These are phyloP conservation scores for Metarhizium brunneum DNA, from an alignment of 2,329 filamentous ascomycete genomes.

Conservation along the genomic window DNA sequence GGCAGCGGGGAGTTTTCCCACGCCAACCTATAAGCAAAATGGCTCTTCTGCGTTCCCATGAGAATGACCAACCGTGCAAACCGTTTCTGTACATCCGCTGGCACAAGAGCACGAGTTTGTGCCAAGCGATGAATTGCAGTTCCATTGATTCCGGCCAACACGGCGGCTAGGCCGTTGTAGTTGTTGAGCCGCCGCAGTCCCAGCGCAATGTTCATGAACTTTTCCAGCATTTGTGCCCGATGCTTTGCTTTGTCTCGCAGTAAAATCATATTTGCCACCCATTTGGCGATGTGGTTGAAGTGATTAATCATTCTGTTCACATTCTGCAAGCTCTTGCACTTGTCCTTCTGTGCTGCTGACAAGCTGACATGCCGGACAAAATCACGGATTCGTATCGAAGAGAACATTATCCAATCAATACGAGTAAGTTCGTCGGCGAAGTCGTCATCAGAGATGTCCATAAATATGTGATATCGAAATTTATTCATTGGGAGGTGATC, in stretches of 20 bases:
- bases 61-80: constrained; percentile 83
- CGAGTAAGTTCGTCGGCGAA: constrained; percentile 87
- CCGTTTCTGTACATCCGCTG: constrained; percentile 63
- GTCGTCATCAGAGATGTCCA: constrained; percentile 75
- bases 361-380: constrained; percentile 86
- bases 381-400: constrained; percentile 85
- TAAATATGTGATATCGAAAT: constrained; percentile 79
- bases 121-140: constrained; percentile 75
- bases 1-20: constrained; percentile 93
- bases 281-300: constrained; percentile 77
- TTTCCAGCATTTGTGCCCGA: constrained; percentile 80
- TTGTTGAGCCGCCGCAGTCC: constrained; percentile 90
- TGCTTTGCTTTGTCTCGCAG: constrained; percentile 95
- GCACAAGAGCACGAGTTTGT: constrained; percentile 70
- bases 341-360: constrained; percentile 59
- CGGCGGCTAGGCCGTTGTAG: constrained; percentile 91
- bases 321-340: constrained; percentile 68
- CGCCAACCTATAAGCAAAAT: constrained; percentile 90
- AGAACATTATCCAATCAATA: constrained; percentile 98
- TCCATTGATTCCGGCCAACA: constrained; percentile 86
- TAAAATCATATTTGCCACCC: constrained; percentile 76
- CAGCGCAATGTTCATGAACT: constrained; percentile 84
- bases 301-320: constrained; percentile 92
- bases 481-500: constrained; percentile 68
- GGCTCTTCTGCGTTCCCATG: constrained; percentile 87